These are phyloP conservation scores for Eutrema yunnanense DNA, from an alignment of 345 rosid genomes.

Conservation along the genomic window DNA sequence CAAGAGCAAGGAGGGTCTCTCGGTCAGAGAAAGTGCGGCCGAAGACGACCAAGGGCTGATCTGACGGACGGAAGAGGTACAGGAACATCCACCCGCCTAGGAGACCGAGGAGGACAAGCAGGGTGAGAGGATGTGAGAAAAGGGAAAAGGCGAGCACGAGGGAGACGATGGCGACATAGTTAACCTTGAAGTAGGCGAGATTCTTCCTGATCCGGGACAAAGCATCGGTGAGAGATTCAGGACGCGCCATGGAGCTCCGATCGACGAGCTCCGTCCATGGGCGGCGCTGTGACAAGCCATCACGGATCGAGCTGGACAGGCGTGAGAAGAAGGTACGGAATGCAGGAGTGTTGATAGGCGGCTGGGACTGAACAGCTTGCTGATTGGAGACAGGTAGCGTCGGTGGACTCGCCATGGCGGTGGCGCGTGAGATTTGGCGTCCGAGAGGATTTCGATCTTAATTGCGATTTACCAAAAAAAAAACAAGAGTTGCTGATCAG, in stretches of 20 bases:
- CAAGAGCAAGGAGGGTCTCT: conserved; percentile 56
- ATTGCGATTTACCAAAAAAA: neutral
- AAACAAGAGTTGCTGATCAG: neutral
- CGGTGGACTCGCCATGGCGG: conserved; percentile 45
- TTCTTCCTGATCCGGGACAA: conserved; percentile 66
- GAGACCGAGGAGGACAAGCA: conserved; percentile 58
- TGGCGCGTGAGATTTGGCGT: conserved; percentile 1
- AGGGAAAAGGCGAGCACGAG: conserved; percentile 66
- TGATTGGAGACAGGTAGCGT: conserved; percentile 51
- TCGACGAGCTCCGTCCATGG: conserved; percentile 75
- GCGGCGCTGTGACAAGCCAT: conserved; percentile 69
- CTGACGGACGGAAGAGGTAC: conserved; percentile 71
- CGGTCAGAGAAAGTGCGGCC: conserved; percentile 80
- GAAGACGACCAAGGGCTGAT: conserved; percentile 57
- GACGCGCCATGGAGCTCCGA: conserved; percentile 51
- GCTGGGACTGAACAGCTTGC: conserved; percentile 44
- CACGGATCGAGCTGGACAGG: conserved; percentile 61
- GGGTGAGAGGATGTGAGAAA: conserved; percentile 67
- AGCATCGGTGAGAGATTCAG: conserved; percentile 60
- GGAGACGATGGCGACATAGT: conserved; percentile 51
- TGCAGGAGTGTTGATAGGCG: conserved; percentile 69
- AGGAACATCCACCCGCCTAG: conserved; percentile 58
- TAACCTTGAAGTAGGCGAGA: conserved; percentile 63
- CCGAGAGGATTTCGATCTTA: neutral
- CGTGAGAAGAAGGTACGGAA: conserved; percentile 68